These are phyloP conservation scores for Phytophthora crassamura DNA, from an alignment of 352 stramenopile species.

Conservation along the genomic window DNA sequence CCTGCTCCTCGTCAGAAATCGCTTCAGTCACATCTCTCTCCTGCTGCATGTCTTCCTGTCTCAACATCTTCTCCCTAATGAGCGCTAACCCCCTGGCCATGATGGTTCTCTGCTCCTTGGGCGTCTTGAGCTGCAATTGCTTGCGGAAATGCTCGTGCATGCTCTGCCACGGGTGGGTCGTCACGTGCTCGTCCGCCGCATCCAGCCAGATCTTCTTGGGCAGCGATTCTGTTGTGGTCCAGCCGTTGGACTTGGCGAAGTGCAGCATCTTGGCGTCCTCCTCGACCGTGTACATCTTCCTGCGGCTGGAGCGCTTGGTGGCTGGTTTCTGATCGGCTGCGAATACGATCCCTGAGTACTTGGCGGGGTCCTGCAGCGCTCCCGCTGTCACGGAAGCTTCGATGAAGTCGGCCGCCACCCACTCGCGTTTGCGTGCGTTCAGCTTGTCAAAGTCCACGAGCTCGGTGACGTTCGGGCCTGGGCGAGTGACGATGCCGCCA, in stretches of 20 bases:
- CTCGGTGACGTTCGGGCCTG: conserved; percentile 29
- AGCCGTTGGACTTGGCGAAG: conserved; percentile 40
- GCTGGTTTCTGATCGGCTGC: too few relatives aligned
- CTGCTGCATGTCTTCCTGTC: conserved; percentile 3
- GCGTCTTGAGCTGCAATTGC: conserved; percentile 44
- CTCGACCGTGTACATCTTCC: conserved; percentile 37
- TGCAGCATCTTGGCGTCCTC: conserved; percentile 56
- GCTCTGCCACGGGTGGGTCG: conserved; percentile 40
- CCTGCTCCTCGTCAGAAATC: too few relatives aligned
- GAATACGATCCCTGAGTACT: conserved; percentile 47
- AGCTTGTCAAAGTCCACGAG: conserved; percentile 52
- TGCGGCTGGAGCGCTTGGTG: neutral
- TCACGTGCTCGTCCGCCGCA: conserved; percentile 34
- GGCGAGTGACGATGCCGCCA: conserved; percentile 38
- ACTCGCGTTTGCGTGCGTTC: conserved; percentile 29
- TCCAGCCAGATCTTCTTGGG: conserved; percentile 24
- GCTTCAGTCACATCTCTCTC: neutral
- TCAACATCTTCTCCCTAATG: conserved; percentile 10
- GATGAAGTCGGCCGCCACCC: conserved; percentile 57
- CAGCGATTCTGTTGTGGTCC: conserved; percentile 29
- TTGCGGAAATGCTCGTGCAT: conserved; percentile 66
- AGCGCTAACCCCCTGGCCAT: conserved; percentile 34
- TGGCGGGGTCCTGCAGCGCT: conserved; percentile 30
- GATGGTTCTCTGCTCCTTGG: conserved; percentile 34
- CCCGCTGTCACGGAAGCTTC: conserved; percentile 48